Evolutionary conservation across 2,329 filamentous ascomycete genomes (phyloP).

Genomic region (Lecanicillium sp.): DNA sequence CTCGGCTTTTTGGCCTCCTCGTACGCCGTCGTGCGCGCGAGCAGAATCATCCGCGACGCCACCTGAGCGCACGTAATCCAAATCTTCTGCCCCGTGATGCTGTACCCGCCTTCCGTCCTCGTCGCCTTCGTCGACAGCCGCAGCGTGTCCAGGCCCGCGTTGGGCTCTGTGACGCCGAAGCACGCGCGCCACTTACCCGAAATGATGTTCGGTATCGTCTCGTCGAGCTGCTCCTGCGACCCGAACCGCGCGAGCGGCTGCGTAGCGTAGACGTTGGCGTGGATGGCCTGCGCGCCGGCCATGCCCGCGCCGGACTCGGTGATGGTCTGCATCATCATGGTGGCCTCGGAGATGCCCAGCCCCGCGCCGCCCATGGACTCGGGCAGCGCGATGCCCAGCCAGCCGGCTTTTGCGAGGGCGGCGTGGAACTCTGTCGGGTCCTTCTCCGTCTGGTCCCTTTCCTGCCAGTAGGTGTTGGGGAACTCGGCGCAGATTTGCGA

Average conservation of each 20-base stretch:
- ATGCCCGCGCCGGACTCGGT: slow-evolving; percentile 74
- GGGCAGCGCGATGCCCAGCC: slow-evolving; percentile 75
- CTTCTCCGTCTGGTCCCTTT: slow-evolving; percentile 61
- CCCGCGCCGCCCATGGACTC: slow-evolving; percentile 69
- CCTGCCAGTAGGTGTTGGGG: slow-evolving; percentile 70
- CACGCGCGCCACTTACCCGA: slow-evolving; percentile 66
- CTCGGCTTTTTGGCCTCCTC: slow-evolving; percentile 63
- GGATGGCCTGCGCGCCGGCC: slow-evolving; percentile 59
- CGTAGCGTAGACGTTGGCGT: slow-evolving; percentile 67
- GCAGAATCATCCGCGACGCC: slow-evolving; percentile 74
- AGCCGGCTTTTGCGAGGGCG: slow-evolving; percentile 67
- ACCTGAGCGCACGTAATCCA: slow-evolving; percentile 87
- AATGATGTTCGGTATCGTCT: slow-evolving; percentile 65
- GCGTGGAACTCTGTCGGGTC: slow-evolving; percentile 74
- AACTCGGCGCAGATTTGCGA: slow-evolving; percentile 63
- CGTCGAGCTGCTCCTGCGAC: slow-evolving; percentile 54
- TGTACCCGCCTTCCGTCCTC: slow-evolving; percentile 50
- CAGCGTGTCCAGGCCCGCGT: slow-evolving; percentile 73
- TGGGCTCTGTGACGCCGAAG: slow-evolving; percentile 81
- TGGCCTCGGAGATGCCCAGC: slow-evolving; percentile 73
- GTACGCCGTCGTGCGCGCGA: slow-evolving; percentile 67
- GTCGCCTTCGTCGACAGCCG: slow-evolving; percentile 60
- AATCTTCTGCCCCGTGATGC: slow-evolving; percentile 73
- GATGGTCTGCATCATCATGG: slow-evolving; percentile 83
- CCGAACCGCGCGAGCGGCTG: slow-evolving; percentile 71